phyloP scores from a whole-genome alignment of 257 asterid genomes.

The Cruciata laevipes region DNA sequence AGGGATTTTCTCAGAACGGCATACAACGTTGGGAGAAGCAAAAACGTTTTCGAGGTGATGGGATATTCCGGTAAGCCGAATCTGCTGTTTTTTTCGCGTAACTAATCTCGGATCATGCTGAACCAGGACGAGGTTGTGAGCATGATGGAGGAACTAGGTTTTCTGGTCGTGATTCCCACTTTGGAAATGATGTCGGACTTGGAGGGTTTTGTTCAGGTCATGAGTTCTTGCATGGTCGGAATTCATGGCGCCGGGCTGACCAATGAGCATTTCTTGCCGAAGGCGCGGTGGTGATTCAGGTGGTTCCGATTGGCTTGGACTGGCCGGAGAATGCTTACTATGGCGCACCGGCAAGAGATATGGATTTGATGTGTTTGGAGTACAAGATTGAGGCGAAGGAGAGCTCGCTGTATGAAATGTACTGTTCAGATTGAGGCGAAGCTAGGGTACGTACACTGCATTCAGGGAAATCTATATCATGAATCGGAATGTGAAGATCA shows the following conservation, averaged over 20 bases:
- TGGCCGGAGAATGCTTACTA: conserved; percentile 33
- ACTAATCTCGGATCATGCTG: conserved; percentile 30
- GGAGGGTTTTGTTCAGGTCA: conserved; percentile 18
- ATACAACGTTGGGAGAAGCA: conserved; percentile 16
- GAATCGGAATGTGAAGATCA: conserved; percentile 38
- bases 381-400: conserved; percentile 51
- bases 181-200: conserved; percentile 19
- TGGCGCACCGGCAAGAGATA: conserved; percentile 36
- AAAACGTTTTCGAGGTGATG: conserved; percentile 22
- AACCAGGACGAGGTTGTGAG: conserved; percentile 38
- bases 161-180: conserved; percentile 28
- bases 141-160: conserved; percentile 45
- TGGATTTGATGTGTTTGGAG: conserved; percentile 40
- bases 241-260: conserved; percentile 63
- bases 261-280: conserved; percentile 44
- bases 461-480: conserved; percentile 31
- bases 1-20: conserved; percentile 25
- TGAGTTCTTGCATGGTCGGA: conserved; percentile 49
- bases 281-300: conserved; percentile 42
- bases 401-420: conserved; percentile 34
- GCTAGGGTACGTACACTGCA: conserved; percentile 30
- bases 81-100: conserved; percentile 34
- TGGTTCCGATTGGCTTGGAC: conserved; percentile 36
- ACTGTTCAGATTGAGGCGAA: neutral
- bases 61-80: conserved; percentile 15